phyloP scores from a whole-genome alignment of 345 rosid genomes.

The Geranium brycei region DNA sequence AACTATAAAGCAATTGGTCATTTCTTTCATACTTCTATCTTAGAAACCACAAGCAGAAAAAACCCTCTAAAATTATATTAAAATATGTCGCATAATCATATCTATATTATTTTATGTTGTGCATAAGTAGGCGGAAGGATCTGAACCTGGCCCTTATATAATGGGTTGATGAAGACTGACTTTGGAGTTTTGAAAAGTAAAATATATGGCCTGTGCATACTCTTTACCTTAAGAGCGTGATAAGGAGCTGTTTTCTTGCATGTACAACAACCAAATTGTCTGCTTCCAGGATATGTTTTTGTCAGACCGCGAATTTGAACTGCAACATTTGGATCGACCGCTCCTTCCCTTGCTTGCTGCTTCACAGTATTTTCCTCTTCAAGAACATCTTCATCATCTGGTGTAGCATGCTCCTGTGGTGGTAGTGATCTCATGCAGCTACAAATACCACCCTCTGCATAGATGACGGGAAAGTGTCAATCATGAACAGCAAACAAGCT shows the following conservation, averaged over 20 bases:
- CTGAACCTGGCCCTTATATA: not conserved
- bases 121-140: not conserved
- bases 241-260: constrained; percentile 74
- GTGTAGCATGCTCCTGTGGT: constrained; percentile 33
- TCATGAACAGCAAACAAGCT: constrained; percentile 6
- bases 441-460: constrained; percentile 75
- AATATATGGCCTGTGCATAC: not conserved
- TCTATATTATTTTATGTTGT: not conserved
- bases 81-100: too few relatives aligned
- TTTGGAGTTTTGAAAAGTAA: not conserved
- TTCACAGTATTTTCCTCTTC: constrained; percentile 67
- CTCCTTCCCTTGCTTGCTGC: constrained; percentile 34
- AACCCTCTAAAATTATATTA: not conserved
- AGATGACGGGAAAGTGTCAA: constrained; percentile 8
- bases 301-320: constrained; percentile 73
- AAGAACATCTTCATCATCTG: constrained; percentile 78
- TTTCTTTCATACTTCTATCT: not conserved
- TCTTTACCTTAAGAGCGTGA: constrained; percentile 63
- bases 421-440: constrained; percentile 61
- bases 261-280: constrained; percentile 40
- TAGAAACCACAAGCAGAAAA: not conserved
- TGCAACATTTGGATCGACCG: constrained; percentile 45
- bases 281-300: constrained; percentile 62
- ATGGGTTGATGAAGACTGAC: not conserved
- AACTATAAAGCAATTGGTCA: not conserved